phyloP scores from a whole-genome alignment of 805 yeast genomes.

The Candida cerambycidarum region DNA sequence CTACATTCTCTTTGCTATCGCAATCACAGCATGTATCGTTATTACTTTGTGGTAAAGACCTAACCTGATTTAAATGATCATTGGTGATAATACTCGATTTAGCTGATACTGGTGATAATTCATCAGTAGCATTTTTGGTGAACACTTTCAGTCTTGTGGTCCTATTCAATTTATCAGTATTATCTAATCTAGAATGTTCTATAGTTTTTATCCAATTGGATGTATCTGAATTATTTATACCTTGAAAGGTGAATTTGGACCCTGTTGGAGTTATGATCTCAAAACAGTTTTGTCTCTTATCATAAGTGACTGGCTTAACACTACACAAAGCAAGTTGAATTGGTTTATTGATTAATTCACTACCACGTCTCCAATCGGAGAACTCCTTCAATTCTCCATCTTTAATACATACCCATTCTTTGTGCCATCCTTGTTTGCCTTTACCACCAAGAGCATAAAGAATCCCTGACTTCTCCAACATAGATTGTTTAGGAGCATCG shows the following conservation, averaged over 20 bases:
- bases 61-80: conserved; percentile 38
- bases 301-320: conserved; percentile 48
- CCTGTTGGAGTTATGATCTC: conserved; percentile 73
- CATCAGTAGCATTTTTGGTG: not conserved
- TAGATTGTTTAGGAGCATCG: not conserved
- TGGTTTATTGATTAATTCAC: conserved; percentile 60
- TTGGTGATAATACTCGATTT: conserved; percentile 22
- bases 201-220: conserved; percentile 67
- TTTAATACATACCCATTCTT: conserved; percentile 77
- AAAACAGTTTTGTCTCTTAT: conserved; percentile 59
- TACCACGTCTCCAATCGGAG: conserved; percentile 77
- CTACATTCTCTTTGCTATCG: conserved; percentile 60
- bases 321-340: conserved; percentile 70
- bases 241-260: conserved; percentile 69
- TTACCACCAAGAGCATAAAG: conserved; percentile 60
- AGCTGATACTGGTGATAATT: conserved; percentile 13
- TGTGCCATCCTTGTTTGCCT: conserved; percentile 77
- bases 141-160: conserved; percentile 3
- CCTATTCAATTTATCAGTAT: conserved; percentile 11
- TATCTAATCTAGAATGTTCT: conserved; percentile 49
- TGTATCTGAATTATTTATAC: conserved; percentile 65
- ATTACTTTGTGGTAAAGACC: conserved; percentile 43
- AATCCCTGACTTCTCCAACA: conserved; percentile 42
- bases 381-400: conserved; percentile 71
- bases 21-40: conserved; percentile 81